Conservation (phyloP, 1,284 basidiomycete species). For the Fomitopsis betulina region DNA sequence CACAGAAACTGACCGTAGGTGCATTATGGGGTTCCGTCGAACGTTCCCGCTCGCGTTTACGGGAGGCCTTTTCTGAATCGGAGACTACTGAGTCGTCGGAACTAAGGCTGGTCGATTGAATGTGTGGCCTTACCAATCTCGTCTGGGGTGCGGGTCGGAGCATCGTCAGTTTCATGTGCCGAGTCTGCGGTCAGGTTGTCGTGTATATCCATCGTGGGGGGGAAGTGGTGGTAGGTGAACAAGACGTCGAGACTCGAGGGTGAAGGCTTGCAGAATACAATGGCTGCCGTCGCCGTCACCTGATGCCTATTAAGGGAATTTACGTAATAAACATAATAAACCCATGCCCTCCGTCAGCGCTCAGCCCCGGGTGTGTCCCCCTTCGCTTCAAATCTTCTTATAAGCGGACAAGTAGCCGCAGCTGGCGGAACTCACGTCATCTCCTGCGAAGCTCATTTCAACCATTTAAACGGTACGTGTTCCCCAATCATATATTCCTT, state of each 20-base stretch:
- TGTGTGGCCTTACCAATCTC: not conserved
- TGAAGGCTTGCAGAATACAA: not conserved
- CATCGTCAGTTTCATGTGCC: not conserved
- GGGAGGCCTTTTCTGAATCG: conserved; percentile 8
- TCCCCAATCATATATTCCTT: no score
- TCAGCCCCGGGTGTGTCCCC: no score
- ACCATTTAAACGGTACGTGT: no score
- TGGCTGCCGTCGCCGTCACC: not conserved
- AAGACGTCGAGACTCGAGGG: no score
- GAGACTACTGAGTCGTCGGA: not conserved
- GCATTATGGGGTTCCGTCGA: conserved; percentile 59
- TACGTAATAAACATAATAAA: no score
- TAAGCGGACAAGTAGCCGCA: no score
- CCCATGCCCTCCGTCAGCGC: no score
- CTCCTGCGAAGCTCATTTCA: no score
- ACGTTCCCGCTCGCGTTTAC: conserved; percentile 70
- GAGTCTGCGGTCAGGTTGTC: not conserved
- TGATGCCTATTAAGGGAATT: no score
- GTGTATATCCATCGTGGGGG: not conserved
- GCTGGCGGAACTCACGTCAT: no score
- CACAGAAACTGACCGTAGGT: conserved; percentile 27
- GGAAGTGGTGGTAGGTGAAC: not conserved
- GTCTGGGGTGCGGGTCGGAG: not conserved
- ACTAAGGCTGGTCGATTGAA: not conserved
- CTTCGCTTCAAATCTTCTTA: no score